Evolutionary conservation across 306 rosid species (phyloP), one percentile per base, ranked within the genome.

Genomic region (Castanea sativa): DNA sequence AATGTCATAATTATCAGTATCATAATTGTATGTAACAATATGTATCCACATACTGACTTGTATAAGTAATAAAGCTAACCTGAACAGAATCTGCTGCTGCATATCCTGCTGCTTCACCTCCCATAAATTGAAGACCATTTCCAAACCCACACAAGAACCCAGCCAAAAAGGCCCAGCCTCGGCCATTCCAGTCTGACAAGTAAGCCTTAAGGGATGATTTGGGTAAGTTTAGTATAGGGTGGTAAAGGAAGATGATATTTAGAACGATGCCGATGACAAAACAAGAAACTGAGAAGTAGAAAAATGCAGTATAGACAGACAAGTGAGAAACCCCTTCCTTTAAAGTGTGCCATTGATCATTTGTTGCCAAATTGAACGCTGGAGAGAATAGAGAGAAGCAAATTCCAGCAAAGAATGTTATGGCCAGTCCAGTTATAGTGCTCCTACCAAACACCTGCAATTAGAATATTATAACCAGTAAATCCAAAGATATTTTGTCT

Each of bases 41-140:
- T 21, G 69, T 29, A 63, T 29, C 1, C 20, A 12, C 41, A 5
- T 29, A 19, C 51, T 18, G 33, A 25, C 21, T 49, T 55, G 59
- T 27, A 6, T 57, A 12, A 16, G 61, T 33, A 12, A 53, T 20
- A 19, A 65, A 86, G 85, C 89, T 82, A 78, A 92, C 99, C 92
- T 95, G 94, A 20, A 93, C 99, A 2, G 98, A 92, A 89, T 95
- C 99, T 60, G 99, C 99, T 51, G 99, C 99, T 4, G 99, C 99
- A 82, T 95, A 95, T 49, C 99, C 99, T 14, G 99, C 99, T 57
- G 99, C 97, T 83, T 95, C 92, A 41, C 99, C 99, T 19, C 97
- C 98, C 97, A 95, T 95, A 70, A 95, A 95, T 76, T 95, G 93
- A 65, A 95, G 96, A 3, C 98, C 99, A 75, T 95, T 93, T 25